These are phyloP conservation scores for Hypoxylon sp. DNA, from an alignment of 2,329 filamentous ascomycete genomes.

Conservation along the genomic window DNA sequence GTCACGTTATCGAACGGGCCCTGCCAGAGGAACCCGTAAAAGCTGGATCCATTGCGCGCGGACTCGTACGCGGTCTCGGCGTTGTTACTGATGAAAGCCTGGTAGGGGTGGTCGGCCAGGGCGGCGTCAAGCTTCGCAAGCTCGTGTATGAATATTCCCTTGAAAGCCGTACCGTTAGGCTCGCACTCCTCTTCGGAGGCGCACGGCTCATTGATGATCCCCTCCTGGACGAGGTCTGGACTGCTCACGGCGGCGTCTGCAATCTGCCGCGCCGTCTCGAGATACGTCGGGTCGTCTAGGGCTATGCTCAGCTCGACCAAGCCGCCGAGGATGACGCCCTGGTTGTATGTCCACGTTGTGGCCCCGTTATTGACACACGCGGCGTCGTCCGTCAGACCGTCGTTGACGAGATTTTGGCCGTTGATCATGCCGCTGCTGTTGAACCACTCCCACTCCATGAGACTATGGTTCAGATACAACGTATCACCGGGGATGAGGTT, in stretches of 20 bases:
- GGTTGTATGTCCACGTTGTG: slow-evolving; percentile 62
- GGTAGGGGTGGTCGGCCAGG: slow-evolving; percentile 58
- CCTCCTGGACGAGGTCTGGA: slow-evolving; percentile 51
- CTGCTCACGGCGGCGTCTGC: slow-evolving; percentile 52
- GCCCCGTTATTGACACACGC: slow-evolving; percentile 49
- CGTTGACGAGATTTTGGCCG: slow-evolving; percentile 54
- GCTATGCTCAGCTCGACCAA: slow-evolving; percentile 65
- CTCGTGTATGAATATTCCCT: slow-evolving; percentile 71
- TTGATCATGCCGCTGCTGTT: slow-evolving; percentile 56
- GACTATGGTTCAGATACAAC: slow-evolving; percentile 55
- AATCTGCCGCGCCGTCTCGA: slow-evolving; percentile 43
- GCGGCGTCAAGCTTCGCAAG: slow-evolving; percentile 62
- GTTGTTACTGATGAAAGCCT: slow-evolving; percentile 60
- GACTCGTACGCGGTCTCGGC: slow-evolving; percentile 66
- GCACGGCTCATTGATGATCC: slow-evolving; percentile 58
- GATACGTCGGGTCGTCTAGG: slow-evolving; percentile 43
- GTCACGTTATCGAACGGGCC: slow-evolving; percentile 59
- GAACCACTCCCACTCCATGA: slow-evolving; percentile 59
- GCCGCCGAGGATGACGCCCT: slow-evolving; percentile 70
- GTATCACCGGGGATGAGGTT: slow-evolving; percentile 54
- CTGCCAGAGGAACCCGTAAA: slow-evolving; percentile 65
- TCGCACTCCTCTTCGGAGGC: slow-evolving; percentile 50
- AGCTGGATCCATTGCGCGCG: slow-evolving; percentile 52
- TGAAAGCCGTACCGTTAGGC: slow-evolving; percentile 65
- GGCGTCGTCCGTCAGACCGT: slow-evolving; percentile 54